Evolutionary conservation across 2,329 filamentous ascomycete species (phyloP).

Genomic region (Claviceps cyperi): DNA sequence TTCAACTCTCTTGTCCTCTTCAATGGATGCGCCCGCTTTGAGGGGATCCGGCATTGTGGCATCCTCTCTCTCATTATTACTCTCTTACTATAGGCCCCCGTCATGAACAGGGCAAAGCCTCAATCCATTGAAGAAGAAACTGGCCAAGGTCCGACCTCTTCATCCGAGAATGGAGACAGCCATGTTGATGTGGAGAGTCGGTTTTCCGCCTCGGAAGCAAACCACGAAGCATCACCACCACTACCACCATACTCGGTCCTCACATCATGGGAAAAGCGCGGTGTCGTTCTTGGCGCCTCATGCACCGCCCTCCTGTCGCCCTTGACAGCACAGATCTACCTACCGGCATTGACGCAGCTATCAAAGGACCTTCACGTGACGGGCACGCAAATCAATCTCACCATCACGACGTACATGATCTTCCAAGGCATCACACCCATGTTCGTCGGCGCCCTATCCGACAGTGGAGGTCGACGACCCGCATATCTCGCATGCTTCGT

Average conservation of each 20-base stretch:
- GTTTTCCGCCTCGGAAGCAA: neutral
- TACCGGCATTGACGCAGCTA: conserved; percentile 35
- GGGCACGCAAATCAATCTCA: conserved; percentile 30
- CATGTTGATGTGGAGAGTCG: neutral
- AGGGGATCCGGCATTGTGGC: too few relatives aligned
- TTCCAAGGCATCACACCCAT: conserved; percentile 46
- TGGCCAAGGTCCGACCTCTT: neutral
- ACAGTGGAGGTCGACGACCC: conserved; percentile 37
- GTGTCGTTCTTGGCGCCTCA: conserved; percentile 25
- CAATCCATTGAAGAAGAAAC: neutral
- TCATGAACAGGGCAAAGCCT: neutral
- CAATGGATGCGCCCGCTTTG: too few relatives aligned
- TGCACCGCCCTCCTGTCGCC: conserved; percentile 30
- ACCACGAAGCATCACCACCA: neutral
- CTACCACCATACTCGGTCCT: conserved; percentile 22
- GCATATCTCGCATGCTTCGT: conserved; percentile 38
- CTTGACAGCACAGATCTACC: conserved; percentile 36
- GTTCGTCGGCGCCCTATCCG: conserved; percentile 41
- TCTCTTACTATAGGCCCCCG: too few relatives aligned
- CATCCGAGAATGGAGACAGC: neutral
- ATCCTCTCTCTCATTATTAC: too few relatives aligned
- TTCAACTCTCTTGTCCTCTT: too few relatives aligned
- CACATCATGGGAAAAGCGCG: conserved; percentile 24
- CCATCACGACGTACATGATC: conserved; percentile 42
- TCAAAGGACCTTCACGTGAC: conserved; percentile 32